Conservation (phyloP, 306 rosid species). For the Canavalia gladiata region DNA sequence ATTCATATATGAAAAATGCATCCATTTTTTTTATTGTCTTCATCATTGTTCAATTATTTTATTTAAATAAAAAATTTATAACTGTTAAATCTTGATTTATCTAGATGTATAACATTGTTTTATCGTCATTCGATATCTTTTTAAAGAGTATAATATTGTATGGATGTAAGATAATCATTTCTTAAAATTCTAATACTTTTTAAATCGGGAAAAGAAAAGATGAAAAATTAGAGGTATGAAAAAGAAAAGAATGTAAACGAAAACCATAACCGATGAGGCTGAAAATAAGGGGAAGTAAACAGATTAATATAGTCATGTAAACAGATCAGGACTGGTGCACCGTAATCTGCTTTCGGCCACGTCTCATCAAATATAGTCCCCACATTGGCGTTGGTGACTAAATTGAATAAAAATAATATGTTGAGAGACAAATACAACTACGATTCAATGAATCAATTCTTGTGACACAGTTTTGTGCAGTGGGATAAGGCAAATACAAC, state of each 20-base stretch:
- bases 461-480: conserved; percentile 39
- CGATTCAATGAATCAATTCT: conserved; percentile 38
- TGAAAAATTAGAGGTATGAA: not conserved
- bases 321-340: conserved; percentile 35
- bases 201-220: too few species aligned
- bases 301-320: too few species aligned
- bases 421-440: conserved; percentile 49
- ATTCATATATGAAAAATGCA: too few species aligned
- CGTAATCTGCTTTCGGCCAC: conserved; percentile 65
- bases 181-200: not conserved
- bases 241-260: not conserved
- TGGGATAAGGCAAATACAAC: conserved; percentile 19
- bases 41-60: too few species aligned
- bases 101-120: too few species aligned
- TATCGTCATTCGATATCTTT: too few species aligned
- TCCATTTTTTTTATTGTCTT: too few species aligned
- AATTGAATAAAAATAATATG: conserved; percentile 43
- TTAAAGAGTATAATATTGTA: too few species aligned
- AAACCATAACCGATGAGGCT: conserved; percentile 16
- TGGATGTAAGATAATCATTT: too few species aligned
- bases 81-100: too few species aligned
- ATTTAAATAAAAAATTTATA: too few species aligned
- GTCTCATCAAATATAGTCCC: conserved; percentile 55
- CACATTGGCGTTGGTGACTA: conserved; percentile 46
- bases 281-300: conserved; percentile 38